Percentiles rank a stretch among this genome's conserved stretches.
phyloP scores from a whole-genome alignment of 768 basidiomycete species.

The Mrakia blollopis region DNA sequence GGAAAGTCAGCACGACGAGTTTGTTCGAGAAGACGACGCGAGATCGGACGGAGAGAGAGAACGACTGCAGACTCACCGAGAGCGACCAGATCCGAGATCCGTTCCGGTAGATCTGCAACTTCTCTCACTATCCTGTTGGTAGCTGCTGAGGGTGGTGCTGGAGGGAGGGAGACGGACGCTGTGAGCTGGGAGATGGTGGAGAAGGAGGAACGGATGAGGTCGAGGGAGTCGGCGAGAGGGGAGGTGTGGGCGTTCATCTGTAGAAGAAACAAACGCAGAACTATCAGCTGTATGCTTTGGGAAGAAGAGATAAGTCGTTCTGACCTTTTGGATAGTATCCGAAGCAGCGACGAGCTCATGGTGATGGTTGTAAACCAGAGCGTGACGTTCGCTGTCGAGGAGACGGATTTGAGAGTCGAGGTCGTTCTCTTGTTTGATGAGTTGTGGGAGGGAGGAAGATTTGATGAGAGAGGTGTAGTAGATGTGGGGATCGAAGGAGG shows the following conservation, averaged over 20 bases:
- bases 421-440: slow-evolving; percentile 78
- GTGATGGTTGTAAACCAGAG: slow-evolving; percentile 90
- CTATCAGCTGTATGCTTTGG: background rate
- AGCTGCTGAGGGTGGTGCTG: background rate
- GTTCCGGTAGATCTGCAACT: slow-evolving; percentile 13
- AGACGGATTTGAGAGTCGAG: slow-evolving; percentile 60
- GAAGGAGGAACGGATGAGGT: slow-evolving; percentile 20
- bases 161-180: slow-evolving; percentile 20
- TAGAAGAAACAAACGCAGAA: background rate
- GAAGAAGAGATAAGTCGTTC: too few relatives aligned
- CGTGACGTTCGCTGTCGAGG: slow-evolving; percentile 80
- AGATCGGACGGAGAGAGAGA: background rate
- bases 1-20: background rate
- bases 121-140: background rate
- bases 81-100: background rate
- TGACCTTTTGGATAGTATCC: slow-evolving; percentile 78
- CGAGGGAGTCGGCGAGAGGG: slow-evolving; percentile 31
- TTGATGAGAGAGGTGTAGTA: slow-evolving; percentile 85
- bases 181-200: slow-evolving; percentile 31
- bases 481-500: slow-evolving; percentile 71
- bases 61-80: slow-evolving; percentile 2
- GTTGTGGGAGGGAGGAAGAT: slow-evolving; percentile 63
- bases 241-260: slow-evolving; percentile 32
- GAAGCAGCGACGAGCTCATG: slow-evolving; percentile 91
- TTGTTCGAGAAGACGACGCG: background rate